Evolutionary conservation across 768 basidiomycete species (phyloP).

Genomic region (Leccinum subgranulosum): DNA sequence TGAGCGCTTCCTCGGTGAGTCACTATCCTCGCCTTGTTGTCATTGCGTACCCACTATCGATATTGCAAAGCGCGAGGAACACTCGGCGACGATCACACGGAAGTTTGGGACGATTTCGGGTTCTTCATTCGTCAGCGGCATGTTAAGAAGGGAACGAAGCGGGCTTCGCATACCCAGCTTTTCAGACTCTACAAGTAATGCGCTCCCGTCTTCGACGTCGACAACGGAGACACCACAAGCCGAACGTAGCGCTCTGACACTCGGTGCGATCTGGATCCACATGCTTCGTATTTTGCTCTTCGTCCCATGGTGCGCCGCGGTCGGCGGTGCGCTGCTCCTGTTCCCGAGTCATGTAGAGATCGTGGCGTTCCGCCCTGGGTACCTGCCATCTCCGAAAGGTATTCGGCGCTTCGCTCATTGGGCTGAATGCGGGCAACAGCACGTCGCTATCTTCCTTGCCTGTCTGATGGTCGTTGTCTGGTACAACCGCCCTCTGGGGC

Average conservation of each 20-base stretch:
- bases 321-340: conserved; percentile 32
- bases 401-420: conserved; percentile 38
- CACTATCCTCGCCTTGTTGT: not conserved
- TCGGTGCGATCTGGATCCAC: not conserved
- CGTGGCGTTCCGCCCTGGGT: conserved; percentile 30
- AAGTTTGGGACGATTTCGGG: conserved; percentile 29
- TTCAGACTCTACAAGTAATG: not conserved
- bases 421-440: conserved; percentile 34
- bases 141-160: conserved; percentile 8
- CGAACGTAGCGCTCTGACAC: not conserved
- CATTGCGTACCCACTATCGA: not conserved
- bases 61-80: not conserved
- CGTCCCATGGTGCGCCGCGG: conserved; percentile 35
- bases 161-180: conserved; percentile 15
- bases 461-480: conserved; percentile 15
- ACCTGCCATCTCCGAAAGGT: conserved; percentile 27
- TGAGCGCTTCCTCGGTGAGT: conserved; percentile 14
- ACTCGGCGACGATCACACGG: conserved; percentile 8
- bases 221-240: not conserved
- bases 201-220: not conserved
- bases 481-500: conserved; percentile 15
- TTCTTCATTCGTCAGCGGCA: conserved; percentile 6
- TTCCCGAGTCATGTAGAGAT: conserved; percentile 25
- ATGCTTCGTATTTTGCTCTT: conserved; percentile 25
- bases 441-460: conserved; percentile 34